These are phyloP conservation scores for Vigna unguiculata DNA, from an alignment of 306 rosid genomes.

Conservation along the genomic window DNA sequence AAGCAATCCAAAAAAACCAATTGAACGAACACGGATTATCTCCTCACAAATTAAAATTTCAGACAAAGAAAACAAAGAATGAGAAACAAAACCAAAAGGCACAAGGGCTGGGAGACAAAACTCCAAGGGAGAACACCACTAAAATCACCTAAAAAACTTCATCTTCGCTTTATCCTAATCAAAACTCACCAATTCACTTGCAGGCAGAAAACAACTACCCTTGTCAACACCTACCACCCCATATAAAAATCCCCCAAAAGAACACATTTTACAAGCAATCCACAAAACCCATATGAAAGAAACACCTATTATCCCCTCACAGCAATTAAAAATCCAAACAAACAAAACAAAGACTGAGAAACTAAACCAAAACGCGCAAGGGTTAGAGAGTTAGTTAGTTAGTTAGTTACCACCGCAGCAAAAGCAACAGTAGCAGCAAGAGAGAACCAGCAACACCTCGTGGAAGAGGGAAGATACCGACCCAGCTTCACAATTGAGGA, in stretches of 20 bases:
- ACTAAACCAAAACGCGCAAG: background rate
- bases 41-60: background rate
- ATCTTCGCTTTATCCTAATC: background rate
- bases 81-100: too few relatives aligned
- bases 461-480: constrained; percentile 16
- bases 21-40: too few relatives aligned
- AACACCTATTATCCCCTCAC: background rate
- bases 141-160: background rate
- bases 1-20: too few relatives aligned
- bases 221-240: background rate
- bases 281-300: constrained; percentile 26
- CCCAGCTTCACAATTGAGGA: constrained; percentile 6
- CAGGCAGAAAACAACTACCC: background rate
- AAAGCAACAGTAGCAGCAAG: constrained; percentile 63
- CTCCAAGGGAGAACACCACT: background rate
- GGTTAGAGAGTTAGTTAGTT: background rate
- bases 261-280: background rate
- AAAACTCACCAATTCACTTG: background rate
- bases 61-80: too few relatives aligned
- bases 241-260: background rate
- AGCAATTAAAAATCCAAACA: background rate
- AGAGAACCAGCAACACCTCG: constrained; percentile 45
- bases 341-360: background rate
- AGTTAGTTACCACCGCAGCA: constrained; percentile 55
- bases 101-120: background rate